A percentile compares a stretch with the other conserved stretches of the same genome.
Conservation (phyloP, 2,329 filamentous ascomycete species). For the Aspergillus nomiae region DNA sequence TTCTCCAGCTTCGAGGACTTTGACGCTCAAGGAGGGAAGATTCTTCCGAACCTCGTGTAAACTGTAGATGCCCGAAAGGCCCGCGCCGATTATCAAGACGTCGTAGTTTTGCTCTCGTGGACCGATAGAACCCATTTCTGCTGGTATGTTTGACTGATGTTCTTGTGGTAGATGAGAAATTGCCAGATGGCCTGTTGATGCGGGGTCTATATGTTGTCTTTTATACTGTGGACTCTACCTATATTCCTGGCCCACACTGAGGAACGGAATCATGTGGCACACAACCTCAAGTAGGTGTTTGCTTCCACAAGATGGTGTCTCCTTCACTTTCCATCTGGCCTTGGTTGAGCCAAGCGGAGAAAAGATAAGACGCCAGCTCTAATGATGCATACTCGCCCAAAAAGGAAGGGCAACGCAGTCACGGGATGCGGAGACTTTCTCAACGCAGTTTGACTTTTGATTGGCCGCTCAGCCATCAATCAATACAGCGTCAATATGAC, state of each 20-base stretch:
- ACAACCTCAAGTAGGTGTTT: background rate
- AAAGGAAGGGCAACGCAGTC: background rate
- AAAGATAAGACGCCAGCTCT: background rate
- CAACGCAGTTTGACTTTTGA: background rate
- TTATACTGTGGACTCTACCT: background rate
- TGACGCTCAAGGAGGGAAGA: constrained; percentile 28
- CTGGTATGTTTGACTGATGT: background rate
- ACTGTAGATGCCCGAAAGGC: constrained; percentile 36
- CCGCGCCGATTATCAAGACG: constrained; percentile 22
- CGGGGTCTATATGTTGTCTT: background rate
- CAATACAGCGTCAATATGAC: background rate
- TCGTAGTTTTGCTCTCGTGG: constrained; percentile 13
- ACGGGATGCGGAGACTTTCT: background rate
- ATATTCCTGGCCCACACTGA: background rate
- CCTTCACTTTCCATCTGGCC: background rate
- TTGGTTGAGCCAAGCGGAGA: background rate
- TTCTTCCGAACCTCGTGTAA: constrained; percentile 44
- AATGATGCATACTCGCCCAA: background rate
- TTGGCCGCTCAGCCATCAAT: background rate
- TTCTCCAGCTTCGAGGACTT: constrained; percentile 17
- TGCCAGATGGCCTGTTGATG: background rate
- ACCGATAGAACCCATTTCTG: background rate
- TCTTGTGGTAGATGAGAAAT: background rate
- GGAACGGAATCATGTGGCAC: background rate
- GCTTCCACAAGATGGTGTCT: background rate